Evolutionary conservation across 2,329 filamentous ascomycete species (phyloP).

Genomic region (Aureobasidium mangrovei): DNA sequence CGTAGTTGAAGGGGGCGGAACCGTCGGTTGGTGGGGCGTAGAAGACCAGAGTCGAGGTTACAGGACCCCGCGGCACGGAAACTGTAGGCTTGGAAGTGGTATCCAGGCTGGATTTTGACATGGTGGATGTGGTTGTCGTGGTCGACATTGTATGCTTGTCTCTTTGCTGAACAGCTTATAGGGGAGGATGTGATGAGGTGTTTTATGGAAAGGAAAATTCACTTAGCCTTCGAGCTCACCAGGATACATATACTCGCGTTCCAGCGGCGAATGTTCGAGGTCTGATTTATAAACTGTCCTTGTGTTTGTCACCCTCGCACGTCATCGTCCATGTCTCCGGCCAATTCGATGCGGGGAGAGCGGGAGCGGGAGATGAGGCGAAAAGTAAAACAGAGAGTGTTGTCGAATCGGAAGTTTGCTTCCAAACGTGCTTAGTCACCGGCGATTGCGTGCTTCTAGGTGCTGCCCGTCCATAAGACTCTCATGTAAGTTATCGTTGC

Average conservation of each 20-base stretch:
- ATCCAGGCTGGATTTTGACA: too few relatives aligned
- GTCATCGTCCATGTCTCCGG: background rate
- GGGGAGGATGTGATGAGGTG: background rate
- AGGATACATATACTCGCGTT: background rate
- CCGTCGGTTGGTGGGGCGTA: conserved; percentile 53
- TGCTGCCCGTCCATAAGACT: background rate
- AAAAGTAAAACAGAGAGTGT: background rate
- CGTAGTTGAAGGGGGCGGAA: conserved; percentile 47
- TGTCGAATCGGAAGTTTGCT: background rate
- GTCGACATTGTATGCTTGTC: conserved; percentile 1
- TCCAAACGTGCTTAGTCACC: background rate
- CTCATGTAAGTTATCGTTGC: background rate
- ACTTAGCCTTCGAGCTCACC: background rate
- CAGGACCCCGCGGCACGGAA: conserved; percentile 48
- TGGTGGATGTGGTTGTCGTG: background rate
- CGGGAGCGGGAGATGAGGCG: background rate
- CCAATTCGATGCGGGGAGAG: background rate
- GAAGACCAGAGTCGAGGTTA: conserved; percentile 57
- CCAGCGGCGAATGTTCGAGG: background rate
- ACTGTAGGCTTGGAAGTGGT: conserved; percentile 5
- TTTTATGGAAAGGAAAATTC: background rate
- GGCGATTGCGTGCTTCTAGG: background rate
- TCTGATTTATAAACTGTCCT: conserved; percentile 1
- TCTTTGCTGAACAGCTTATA: background rate
- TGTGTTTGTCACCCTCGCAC: background rate